Conservation (phyloP, 1,284 basidiomycete species). For the Coniophora puteana region DNA sequence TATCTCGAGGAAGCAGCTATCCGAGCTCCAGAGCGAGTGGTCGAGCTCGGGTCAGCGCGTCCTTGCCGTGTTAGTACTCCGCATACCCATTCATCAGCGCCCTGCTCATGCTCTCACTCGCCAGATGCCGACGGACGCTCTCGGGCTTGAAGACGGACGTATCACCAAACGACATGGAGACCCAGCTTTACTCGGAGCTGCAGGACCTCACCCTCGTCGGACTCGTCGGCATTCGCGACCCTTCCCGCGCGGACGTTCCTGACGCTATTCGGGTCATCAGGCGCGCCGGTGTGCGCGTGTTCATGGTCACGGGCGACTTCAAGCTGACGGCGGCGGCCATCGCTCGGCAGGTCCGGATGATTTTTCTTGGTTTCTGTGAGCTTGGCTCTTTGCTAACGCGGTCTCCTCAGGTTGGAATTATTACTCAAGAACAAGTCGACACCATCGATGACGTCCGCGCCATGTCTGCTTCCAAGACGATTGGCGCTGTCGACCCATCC, state of each 20-base stretch:
- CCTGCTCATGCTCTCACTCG: conserved; percentile 3
- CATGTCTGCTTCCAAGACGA: conserved; percentile 15
- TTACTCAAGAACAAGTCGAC: conserved; percentile 45
- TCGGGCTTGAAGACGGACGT: conserved; percentile 23
- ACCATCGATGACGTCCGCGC: conserved; percentile 33
- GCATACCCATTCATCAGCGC: background rate
- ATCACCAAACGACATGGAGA: conserved; percentile 34
- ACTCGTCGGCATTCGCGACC: conserved; percentile 57
- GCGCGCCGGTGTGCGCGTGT: conserved; percentile 42
- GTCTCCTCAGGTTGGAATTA: conserved; percentile 47
- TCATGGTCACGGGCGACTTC: conserved; percentile 60
- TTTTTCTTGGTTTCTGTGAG: background rate
- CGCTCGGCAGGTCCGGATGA: conserved; percentile 28
- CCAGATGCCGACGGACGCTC: conserved; percentile 27
- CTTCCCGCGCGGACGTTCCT: conserved; percentile 50
- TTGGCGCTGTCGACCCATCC: conserved; percentile 11
- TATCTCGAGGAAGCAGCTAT: conserved; percentile 23
- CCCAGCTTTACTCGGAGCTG: conserved; percentile 33
- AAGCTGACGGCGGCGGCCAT: conserved; percentile 42
- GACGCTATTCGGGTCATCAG: conserved; percentile 43
- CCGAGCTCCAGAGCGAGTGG: conserved; percentile 44
- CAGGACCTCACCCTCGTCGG: conserved; percentile 53
- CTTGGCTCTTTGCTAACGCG: background rate
- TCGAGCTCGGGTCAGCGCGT: conserved; percentile 61
- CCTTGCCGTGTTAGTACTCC: conserved; percentile 36